A percentile compares a stretch with the other conserved stretches of the same genome.
These are phyloP conservation scores for Epicoccum sorghinum DNA, from an alignment of 2,329 filamentous ascomycete species.

Conservation along the genomic window DNA sequence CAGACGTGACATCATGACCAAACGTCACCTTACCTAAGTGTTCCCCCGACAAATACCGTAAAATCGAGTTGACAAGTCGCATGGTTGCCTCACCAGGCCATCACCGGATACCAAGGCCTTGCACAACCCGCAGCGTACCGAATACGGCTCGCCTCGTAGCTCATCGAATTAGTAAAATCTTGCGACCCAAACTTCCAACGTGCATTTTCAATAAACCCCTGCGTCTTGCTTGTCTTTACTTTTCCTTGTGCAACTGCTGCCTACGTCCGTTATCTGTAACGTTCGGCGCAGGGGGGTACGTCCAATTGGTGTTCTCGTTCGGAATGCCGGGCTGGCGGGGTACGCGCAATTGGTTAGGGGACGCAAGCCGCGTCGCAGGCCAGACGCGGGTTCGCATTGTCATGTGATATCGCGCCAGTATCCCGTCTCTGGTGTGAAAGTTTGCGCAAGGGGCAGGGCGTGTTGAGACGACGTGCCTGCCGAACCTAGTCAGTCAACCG, in stretches of 20 bases:
- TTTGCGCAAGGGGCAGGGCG: background rate
- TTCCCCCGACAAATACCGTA: background rate
- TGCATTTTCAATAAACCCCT: slow-evolving; percentile 16
- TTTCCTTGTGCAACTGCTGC: slow-evolving; percentile 8
- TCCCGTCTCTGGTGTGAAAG: background rate
- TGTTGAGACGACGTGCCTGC: background rate
- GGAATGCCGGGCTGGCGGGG: background rate
- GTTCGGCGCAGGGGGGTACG: background rate
- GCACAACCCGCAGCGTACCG: background rate
- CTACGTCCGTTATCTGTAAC: slow-evolving; percentile 12
- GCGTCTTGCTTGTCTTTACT: slow-evolving; percentile 3
- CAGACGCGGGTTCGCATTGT: slow-evolving; percentile 33
- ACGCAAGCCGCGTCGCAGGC: background rate
- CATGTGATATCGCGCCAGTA: slow-evolving; percentile 41
- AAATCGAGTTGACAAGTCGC: no score
- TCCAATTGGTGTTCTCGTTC: background rate
- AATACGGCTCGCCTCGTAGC: background rate
- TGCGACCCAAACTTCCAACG: slow-evolving; percentile 5
- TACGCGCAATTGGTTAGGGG: background rate
- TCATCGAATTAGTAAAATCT: background rate
- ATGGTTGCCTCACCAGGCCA: background rate
- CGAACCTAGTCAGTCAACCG: no score
- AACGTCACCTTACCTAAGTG: background rate
- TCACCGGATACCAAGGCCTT: background rate
- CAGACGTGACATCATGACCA: background rate